Evolutionary conservation across 2,329 filamentous ascomycete species (phyloP).

Genomic region (Thelonectria discophora): DNA sequence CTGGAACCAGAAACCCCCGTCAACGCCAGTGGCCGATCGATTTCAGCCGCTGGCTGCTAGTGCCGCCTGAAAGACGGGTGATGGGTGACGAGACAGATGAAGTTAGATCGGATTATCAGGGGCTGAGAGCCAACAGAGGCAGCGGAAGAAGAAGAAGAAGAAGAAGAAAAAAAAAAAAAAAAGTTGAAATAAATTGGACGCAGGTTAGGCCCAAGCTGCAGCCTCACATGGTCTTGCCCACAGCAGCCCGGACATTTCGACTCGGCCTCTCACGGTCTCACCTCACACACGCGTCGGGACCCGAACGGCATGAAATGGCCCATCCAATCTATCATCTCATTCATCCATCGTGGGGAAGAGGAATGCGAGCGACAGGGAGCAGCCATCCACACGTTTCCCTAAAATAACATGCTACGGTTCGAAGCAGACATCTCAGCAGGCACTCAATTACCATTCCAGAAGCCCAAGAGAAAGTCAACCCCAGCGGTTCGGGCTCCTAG

Average conservation of each 20-base stretch:
- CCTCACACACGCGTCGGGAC: conserved; percentile 16
- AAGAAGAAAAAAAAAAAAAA: conserved; percentile 5
- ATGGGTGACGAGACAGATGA: conserved; percentile 23
- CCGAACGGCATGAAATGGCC: conserved; percentile 14
- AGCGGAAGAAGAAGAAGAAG: too few species aligned
- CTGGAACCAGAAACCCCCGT: conserved; percentile 19
- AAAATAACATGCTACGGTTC: conserved; percentile 30
- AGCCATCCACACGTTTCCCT: conserved; percentile 14
- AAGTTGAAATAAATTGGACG: conserved; percentile 5
- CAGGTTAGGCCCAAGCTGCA: background rate
- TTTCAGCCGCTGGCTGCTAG: conserved; percentile 23
- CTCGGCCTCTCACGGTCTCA: background rate
- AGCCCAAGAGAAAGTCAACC: conserved; percentile 27
- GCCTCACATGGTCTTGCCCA: conserved; percentile 23
- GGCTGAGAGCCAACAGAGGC: background rate
- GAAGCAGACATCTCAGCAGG: conserved; percentile 18
- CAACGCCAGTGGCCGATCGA: conserved; percentile 22
- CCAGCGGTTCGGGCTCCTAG: conserved; percentile 28
- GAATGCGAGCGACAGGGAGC: background rate
- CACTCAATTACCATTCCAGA: conserved; percentile 37
- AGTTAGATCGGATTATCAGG: conserved; percentile 5
- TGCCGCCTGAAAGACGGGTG: conserved; percentile 17
- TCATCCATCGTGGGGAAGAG: conserved; percentile 18
- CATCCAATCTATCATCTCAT: background rate
- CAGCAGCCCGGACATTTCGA: conserved; percentile 34